A percentile compares a stretch with the other conserved stretches of the same genome.
phyloP scores from a whole-genome alignment of 192 early-diverging fungal species.

The Coemansia reversa region DNA sequence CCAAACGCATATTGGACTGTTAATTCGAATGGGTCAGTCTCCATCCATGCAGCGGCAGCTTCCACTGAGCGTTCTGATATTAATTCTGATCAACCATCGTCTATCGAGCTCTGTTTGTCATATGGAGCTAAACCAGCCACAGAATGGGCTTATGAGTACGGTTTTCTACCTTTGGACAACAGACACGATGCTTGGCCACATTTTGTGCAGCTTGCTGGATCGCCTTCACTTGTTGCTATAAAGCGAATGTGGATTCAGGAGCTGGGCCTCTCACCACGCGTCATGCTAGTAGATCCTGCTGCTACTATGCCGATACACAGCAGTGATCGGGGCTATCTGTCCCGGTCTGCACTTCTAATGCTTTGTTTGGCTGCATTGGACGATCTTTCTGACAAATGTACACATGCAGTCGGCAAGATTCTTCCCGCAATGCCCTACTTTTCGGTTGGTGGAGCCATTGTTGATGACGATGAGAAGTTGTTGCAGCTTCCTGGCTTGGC shows the following conservation, averaged over 20 bases:
- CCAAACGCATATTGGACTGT: constrained; percentile 26
- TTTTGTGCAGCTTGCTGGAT: constrained; percentile 19
- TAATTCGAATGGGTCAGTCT: constrained; percentile 14
- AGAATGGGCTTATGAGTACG: constrained; percentile 45
- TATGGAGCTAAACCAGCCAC: constrained; percentile 40
- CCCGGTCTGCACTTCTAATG: constrained; percentile 11
- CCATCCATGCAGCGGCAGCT: neutral
- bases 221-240: constrained; percentile 10
- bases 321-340: neutral
- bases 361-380: constrained; percentile 30
- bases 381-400: constrained; percentile 20
- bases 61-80: neutral
- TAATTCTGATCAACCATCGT: neutral
- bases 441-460: constrained; percentile 6
- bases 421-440: constrained; percentile 16
- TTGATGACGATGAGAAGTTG: constrained; percentile 30
- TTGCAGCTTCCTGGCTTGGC: constrained; percentile 16
- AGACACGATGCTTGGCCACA: constrained; percentile 31
- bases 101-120: constrained; percentile 20
- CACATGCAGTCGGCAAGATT: constrained; percentile 9
- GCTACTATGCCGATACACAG: neutral
- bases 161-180: constrained; percentile 30
- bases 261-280: constrained; percentile 17
- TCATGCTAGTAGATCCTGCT: constrained; percentile 21
- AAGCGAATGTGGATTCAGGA: constrained; percentile 39